A percentile compares a stretch with the other conserved stretches of the same genome.
These are phyloP conservation scores for Leucosporidium scottii DNA, from an alignment of 768 basidiomycete genomes.

Conservation along the genomic window DNA sequence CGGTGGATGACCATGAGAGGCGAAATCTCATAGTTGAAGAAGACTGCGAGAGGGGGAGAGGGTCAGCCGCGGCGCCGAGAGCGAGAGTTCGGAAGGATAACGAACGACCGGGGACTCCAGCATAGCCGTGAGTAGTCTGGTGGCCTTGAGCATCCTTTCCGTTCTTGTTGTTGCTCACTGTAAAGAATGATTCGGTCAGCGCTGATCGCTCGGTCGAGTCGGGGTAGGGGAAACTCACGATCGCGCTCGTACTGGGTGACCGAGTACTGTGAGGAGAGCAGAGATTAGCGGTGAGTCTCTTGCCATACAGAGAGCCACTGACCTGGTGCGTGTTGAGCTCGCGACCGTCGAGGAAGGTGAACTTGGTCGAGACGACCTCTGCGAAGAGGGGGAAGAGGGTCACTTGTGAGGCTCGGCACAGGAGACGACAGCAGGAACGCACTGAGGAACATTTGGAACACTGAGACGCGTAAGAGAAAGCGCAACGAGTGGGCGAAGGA, in stretches of 20 bases:
- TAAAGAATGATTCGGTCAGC: not conserved
- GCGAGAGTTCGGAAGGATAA: conserved; percentile 22
- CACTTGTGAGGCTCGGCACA: not conserved
- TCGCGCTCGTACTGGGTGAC: conserved; percentile 95
- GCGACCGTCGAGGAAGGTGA: conserved; percentile 71
- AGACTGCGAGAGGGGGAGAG: conserved; percentile 33
- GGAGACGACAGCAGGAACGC: not conserved
- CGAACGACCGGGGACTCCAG: conserved; percentile 56
- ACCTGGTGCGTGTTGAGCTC: conserved; percentile 70
- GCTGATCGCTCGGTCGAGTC: not conserved
- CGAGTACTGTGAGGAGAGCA: conserved; percentile 57
- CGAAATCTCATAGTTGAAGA: conserved; percentile 61
- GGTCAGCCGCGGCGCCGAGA: conserved; percentile 7
- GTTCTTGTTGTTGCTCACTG: conserved; percentile 46
- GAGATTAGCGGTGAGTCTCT: too few relatives aligned
- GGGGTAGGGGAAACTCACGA: conserved; percentile 49
- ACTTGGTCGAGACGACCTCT: conserved; percentile 83
- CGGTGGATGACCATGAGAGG: conserved; percentile 84
- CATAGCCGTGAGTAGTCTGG: conserved; percentile 60
- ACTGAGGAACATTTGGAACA: conserved; percentile 75
- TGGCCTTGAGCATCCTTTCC: conserved; percentile 44
- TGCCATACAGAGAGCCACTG: too few relatives aligned
- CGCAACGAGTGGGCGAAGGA: not conserved
- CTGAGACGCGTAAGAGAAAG: not conserved
- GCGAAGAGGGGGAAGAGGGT: not conserved